Percentiles rank a stretch among this genome's conserved stretches.
phyloP scores from a whole-genome alignment of 306 rosid genomes.

The Corylus avellana region DNA sequence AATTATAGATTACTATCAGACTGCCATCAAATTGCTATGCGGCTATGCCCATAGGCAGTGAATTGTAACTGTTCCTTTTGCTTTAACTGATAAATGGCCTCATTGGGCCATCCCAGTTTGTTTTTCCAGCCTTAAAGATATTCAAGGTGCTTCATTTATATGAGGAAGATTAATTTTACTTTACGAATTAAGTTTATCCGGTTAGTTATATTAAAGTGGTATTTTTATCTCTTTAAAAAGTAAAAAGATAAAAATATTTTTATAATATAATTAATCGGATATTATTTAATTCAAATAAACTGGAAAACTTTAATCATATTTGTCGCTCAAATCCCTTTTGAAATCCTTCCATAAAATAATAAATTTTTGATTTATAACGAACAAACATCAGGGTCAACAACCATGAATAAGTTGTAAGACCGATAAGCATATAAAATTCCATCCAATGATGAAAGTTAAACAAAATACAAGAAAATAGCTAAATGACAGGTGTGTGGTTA shows the following conservation, averaged over 20 bases:
- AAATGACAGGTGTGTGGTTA: background rate
- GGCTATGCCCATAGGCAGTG: no score
- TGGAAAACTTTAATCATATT: background rate
- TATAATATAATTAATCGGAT: no score
- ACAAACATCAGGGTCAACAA: background rate
- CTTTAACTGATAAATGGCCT: no score
- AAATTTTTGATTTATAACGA: background rate
- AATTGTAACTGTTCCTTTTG: no score
- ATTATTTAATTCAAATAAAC: no score
- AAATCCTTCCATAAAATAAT: background rate
- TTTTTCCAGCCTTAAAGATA: background rate
- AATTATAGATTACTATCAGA: no score
- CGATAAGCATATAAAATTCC: background rate
- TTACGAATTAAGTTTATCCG: no score
- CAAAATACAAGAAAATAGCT: background rate
- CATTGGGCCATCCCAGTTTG: background rate
- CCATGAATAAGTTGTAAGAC: background rate
- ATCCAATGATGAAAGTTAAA: background rate
- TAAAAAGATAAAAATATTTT: no score
- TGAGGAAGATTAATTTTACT: background rate
- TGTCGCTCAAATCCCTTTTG: background rate
- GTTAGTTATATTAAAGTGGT: no score
- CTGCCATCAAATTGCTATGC: no score
- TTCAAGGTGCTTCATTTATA: background rate
- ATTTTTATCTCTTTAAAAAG: no score